These are phyloP conservation scores for Closterium sp. DNA, from an alignment of 139 green algal species.

Conservation along the genomic window DNA sequence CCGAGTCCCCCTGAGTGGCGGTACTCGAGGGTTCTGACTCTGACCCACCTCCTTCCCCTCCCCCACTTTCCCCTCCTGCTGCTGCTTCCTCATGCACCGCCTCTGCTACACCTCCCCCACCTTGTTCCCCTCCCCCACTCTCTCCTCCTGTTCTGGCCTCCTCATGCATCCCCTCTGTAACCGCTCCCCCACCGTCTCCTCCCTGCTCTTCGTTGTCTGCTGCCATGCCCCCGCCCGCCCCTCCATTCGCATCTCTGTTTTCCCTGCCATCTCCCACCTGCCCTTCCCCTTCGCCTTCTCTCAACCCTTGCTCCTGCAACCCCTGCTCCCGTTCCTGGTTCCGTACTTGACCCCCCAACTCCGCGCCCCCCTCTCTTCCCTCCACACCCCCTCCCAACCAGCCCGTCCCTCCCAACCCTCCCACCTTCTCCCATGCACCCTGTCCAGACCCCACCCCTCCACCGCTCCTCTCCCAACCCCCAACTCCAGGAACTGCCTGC, in stretches of 20 bases:
- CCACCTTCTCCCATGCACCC: not conserved
- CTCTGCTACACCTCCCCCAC: too few species aligned
- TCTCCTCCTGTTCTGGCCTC: too few species aligned
- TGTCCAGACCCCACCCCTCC: not conserved
- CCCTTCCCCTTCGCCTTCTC: not conserved
- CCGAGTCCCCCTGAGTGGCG: not conserved
- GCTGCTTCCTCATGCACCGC: too few species aligned
- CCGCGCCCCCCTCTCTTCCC: too few species aligned
- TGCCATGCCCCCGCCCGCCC: not conserved
- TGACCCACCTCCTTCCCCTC: too few species aligned
- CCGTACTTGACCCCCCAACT: too few species aligned
- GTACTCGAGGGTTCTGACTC: not conserved
- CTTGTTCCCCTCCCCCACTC: too few species aligned
- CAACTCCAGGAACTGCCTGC: not conserved
- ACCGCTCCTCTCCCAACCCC: too few species aligned
- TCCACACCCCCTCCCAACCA: not conserved
- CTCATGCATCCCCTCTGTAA: too few species aligned
- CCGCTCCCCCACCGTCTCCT: not conserved
- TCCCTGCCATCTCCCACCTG: not conserved
- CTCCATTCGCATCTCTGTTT: not conserved
- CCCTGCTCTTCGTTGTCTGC: not conserved
- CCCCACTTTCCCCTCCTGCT: too few species aligned
- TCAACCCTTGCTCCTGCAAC: not conserved
- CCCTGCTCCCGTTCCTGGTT: not conserved
- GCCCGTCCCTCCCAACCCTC: not conserved